These are phyloP conservation scores for Phialocephala subalpina DNA, from an alignment of 2,329 filamentous ascomycete species.

Conservation along the genomic window DNA sequence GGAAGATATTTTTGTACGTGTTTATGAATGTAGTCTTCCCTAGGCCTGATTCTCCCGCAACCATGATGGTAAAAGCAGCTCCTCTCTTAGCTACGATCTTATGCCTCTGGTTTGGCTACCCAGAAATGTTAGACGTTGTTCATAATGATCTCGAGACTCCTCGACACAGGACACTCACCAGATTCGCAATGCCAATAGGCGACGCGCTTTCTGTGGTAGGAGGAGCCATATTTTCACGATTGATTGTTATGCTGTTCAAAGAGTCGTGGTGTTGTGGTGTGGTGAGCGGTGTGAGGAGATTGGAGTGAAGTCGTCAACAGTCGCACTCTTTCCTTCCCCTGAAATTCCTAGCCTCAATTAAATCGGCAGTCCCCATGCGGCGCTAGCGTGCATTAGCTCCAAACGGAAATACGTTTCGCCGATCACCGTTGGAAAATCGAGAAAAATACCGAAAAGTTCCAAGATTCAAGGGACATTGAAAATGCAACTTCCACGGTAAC, in stretches of 20 bases:
- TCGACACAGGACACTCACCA: too few species aligned
- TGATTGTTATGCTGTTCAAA: conserved; percentile 1
- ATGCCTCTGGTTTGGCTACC: conserved; percentile 74
- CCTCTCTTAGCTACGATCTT: conserved; percentile 84
- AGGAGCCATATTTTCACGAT: conserved; percentile 58
- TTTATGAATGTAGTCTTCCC: conserved; percentile 99
- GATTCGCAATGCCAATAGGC: conserved; percentile 78
- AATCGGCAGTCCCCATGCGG: background rate
- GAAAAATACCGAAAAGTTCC: conserved; percentile 32
- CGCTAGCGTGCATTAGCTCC: conserved; percentile 7
- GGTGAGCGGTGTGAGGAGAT: conserved; percentile 1
- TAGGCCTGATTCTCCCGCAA: conserved; percentile 96
- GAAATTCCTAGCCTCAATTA: conserved; percentile 23
- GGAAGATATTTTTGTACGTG: conserved; percentile 70
- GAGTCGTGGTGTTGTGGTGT: background rate
- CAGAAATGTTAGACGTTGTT: conserved; percentile 16
- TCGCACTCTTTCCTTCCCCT: conserved; percentile 26
- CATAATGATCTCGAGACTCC: too few species aligned
- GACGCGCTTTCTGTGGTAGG: conserved; percentile 67
- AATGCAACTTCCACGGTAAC: conserved; percentile 46
- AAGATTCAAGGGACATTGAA: conserved; percentile 19
- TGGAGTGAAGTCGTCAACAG: conserved; percentile 8
- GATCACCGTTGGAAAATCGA: conserved; percentile 14
- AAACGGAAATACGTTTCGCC: conserved; percentile 15
- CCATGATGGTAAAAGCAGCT: conserved; percentile 99